Percentiles rank a stretch among this genome's conserved stretches.
Conservation (phyloP, 129 eudicot genomes). For the Oenanthe sinensis region DNA sequence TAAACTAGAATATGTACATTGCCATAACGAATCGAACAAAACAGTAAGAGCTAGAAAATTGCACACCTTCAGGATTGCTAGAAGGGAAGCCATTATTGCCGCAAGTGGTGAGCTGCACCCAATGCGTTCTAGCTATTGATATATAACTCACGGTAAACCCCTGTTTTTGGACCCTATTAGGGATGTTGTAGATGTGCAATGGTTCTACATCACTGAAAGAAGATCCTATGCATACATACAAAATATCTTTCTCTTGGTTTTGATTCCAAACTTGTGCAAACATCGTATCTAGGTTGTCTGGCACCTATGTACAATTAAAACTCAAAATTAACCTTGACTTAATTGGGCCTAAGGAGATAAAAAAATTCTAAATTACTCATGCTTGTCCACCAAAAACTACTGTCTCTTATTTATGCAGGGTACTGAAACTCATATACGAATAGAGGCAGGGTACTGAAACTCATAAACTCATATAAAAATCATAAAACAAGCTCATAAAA, state of each 20-base stretch:
- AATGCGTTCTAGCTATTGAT: neutral
- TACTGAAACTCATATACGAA: too few relatives aligned
- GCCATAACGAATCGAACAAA: too few relatives aligned
- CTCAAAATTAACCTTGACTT: neutral
- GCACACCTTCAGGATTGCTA: neutral
- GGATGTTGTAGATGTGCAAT: neutral
- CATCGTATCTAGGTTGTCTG: neutral
- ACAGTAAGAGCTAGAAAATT: neutral
- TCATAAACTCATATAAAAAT: too few relatives aligned
- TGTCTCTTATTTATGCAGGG: too few relatives aligned
- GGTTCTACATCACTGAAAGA: neutral
- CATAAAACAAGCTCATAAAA: too few relatives aligned
- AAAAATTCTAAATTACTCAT: too few relatives aligned
- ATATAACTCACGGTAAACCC: too few relatives aligned
- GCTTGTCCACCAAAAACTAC: too few relatives aligned
- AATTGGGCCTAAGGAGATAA: too few relatives aligned
- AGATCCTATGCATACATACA: constrained; percentile 3
- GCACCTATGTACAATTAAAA: neutral
- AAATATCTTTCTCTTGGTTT: constrained; percentile 9
- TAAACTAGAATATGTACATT: too few relatives aligned
- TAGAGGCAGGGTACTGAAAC: too few relatives aligned
- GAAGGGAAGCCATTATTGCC: constrained; percentile 7
- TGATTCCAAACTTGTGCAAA: constrained; percentile 10
- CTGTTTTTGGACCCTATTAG: too few relatives aligned
- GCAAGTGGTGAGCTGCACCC: neutral